Evolutionary conservation across 768 basidiomycete genomes (phyloP).

Genomic region (Termitomyces sp.): DNA sequence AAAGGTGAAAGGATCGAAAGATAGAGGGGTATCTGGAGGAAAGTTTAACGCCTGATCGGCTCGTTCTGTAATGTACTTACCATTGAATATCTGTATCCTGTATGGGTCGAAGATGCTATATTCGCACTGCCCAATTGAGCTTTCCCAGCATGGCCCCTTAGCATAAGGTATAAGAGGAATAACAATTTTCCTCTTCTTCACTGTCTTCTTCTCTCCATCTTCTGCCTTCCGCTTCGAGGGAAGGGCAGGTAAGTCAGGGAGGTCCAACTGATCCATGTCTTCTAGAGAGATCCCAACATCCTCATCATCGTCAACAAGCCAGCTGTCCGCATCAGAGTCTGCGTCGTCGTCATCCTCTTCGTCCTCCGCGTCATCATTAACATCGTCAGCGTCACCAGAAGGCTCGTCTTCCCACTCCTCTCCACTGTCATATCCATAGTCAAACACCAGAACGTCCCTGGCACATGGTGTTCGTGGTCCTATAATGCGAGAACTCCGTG

Average conservation of each 20-base stretch:
- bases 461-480: constrained; percentile 84
- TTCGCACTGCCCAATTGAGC: constrained; percentile 59
- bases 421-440: constrained; percentile 93
- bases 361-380: constrained; percentile 66
- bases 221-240: constrained; percentile 68
- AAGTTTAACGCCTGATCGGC: constrained; percentile 4
- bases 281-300: constrained; percentile 43
- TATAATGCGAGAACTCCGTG: constrained; percentile 72
- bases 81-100: constrained; percentile 81
- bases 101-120: constrained; percentile 74
- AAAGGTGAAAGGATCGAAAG: constrained; percentile 79
- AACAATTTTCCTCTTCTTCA: constrained; percentile 76
- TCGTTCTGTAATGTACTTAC: constrained; percentile 37
- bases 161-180: constrained; percentile 76
- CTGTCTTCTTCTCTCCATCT: constrained; percentile 42
- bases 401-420: constrained; percentile 96
- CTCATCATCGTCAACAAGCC: constrained; percentile 78
- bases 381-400: constrained; percentile 75
- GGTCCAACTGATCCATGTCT: constrained; percentile 34
- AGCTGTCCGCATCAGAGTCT: constrained; percentile 78
- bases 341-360: constrained; percentile 58
- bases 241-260: constrained; percentile 32
- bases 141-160: constrained; percentile 85
- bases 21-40: constrained; percentile 61
- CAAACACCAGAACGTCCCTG: constrained; percentile 71